These are phyloP conservation scores for Sarocladium brachiariae DNA, from an alignment of 2,329 filamentous ascomycete genomes.

Conservation along the genomic window DNA sequence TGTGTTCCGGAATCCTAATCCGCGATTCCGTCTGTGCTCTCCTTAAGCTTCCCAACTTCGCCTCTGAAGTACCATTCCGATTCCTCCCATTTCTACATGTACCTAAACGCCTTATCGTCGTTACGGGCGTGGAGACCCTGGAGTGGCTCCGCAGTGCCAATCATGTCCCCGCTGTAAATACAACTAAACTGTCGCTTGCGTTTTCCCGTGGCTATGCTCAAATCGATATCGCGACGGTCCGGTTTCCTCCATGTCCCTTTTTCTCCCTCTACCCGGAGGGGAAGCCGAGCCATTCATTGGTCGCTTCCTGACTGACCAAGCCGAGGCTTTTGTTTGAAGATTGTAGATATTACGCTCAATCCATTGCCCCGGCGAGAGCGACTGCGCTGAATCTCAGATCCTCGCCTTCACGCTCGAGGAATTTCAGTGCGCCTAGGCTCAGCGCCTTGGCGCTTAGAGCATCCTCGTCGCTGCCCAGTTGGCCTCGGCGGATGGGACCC, in stretches of 20 bases:
- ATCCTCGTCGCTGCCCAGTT: constrained; percentile 55
- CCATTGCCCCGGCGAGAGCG: constrained; percentile 38
- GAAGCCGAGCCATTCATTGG: neutral
- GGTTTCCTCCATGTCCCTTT: neutral
- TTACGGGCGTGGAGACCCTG: neutral
- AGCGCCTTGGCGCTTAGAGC: constrained; percentile 70
- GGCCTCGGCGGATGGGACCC: constrained; percentile 49
- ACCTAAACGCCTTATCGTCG: neutral
- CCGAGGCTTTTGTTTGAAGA: neutral
- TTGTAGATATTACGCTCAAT: neutral
- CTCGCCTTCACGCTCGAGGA: constrained; percentile 47
- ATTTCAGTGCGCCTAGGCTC: constrained; percentile 56
- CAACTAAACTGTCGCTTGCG: neutral
- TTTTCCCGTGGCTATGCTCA: neutral
- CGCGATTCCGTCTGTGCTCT: neutral
- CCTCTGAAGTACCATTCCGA: neutral
- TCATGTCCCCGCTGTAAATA: constrained; percentile 3
- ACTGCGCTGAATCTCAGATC: constrained; percentile 55
- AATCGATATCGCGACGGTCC: constrained; percentile 1
- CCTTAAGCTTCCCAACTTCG: neutral
- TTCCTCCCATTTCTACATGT: neutral
- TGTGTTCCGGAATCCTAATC: neutral
- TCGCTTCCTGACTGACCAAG: neutral
- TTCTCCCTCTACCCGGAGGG: neutral
- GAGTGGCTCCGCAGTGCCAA: constrained; percentile 4